Evolutionary conservation across 768 basidiomycete species (phyloP).

Genomic region (Suillus hirtellus): DNA sequence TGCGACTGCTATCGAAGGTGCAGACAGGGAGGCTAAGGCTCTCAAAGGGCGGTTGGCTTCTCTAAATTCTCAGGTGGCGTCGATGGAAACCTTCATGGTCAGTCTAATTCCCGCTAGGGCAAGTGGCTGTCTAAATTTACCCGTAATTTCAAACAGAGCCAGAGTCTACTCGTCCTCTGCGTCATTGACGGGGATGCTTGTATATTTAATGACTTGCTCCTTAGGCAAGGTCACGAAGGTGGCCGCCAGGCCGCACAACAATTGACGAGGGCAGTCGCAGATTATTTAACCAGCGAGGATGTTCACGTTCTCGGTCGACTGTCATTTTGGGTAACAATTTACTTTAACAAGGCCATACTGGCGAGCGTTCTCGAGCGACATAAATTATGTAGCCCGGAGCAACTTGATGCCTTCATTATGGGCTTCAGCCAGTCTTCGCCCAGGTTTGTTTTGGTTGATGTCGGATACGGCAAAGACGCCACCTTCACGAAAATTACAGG

Average conservation of each 20-base stretch:
- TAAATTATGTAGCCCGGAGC: conserved; percentile 60
- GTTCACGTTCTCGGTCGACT: conserved; percentile 61
- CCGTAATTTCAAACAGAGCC: conserved; percentile 41
- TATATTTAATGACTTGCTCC: conserved; percentile 59
- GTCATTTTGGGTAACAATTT: conserved; percentile 76
- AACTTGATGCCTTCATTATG: conserved; percentile 67
- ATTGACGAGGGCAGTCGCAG: conserved; percentile 68
- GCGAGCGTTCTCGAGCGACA: conserved; percentile 50
- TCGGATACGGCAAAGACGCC: conserved; percentile 61
- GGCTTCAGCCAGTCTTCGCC: conserved; percentile 77
- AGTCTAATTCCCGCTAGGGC: conserved; percentile 6
- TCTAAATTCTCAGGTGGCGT: conserved; percentile 64
- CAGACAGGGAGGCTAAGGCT: conserved; percentile 62
- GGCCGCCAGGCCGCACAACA: conserved; percentile 61
- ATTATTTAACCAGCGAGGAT: conserved; percentile 63
- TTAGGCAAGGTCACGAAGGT: conserved; percentile 64
- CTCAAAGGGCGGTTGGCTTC: conserved; percentile 68
- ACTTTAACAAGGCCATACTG: conserved; percentile 63
- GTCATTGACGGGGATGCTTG: conserved; percentile 74
- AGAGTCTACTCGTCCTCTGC: conserved; percentile 70
- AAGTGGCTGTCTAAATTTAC: background rate
- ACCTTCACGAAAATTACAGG: conserved; percentile 73
- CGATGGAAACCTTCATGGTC: conserved; percentile 53
- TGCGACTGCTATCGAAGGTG: conserved; percentile 57
- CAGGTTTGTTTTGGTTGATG: conserved; percentile 69